A percentile compares a stretch with the other conserved stretches of the same genome.
Conservation (phyloP, 2,329 filamentous ascomycete species). For the Claviceps africana region DNA sequence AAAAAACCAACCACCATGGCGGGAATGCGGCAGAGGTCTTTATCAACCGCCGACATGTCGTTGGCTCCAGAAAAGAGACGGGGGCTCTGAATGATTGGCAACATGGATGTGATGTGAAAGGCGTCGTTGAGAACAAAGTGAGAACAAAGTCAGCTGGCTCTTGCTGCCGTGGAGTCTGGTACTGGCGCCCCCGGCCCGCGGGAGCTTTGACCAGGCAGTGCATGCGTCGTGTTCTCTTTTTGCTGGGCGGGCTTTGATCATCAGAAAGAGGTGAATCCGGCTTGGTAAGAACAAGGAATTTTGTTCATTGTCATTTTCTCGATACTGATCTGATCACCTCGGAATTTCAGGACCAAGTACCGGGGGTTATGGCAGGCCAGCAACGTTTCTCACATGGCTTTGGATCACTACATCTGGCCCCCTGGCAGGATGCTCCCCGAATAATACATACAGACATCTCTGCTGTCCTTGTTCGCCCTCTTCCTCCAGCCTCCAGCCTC, state of each 20-base stretch:
- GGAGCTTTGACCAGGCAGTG: neutral
- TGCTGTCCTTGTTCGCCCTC: neutral
- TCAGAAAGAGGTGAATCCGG: neutral
- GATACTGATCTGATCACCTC: too few species aligned
- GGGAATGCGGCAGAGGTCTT: neutral
- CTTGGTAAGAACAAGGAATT: neutral
- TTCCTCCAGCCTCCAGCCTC: too few species aligned
- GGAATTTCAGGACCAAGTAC: too few species aligned
- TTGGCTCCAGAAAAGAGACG: neutral
- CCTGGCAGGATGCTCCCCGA: neutral
- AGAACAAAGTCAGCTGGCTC: constrained; percentile 2
- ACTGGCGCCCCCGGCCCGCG: neutral
- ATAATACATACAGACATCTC: too few species aligned
- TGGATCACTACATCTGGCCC: neutral
- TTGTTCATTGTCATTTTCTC: too few species aligned
- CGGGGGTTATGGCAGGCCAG: too few species aligned
- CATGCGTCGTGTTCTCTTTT: neutral
- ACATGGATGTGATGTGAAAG: neutral
- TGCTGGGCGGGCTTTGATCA: neutral
- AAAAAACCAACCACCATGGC: neutral
- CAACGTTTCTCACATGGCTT: neutral
- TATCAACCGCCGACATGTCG: neutral
- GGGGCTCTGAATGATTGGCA: neutral
- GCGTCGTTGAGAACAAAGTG: constrained; percentile 1
- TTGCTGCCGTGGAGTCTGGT: neutral